Conservation (phyloP, 441 rosid genomes). For the Populus hybrid region DNA sequence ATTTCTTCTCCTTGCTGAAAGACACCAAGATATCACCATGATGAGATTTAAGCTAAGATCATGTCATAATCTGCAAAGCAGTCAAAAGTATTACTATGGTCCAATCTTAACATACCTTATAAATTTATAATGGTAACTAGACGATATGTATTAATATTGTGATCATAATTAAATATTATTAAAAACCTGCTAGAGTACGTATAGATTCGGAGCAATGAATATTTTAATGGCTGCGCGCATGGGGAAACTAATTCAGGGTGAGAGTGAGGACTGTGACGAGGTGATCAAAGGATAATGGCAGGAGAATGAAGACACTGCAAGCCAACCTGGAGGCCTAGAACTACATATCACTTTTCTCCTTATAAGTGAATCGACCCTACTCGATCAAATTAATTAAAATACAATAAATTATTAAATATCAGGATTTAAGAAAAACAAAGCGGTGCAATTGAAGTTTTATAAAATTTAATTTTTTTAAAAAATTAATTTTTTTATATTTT, state of each 20-base stretch:
- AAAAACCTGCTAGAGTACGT: background rate
- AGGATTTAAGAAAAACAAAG: too few species aligned
- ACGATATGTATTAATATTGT: background rate
- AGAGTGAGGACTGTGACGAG: constrained; percentile 54
- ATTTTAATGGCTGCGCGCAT: background rate
- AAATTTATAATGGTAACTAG: background rate
- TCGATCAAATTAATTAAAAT: too few species aligned
- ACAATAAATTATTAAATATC: too few species aligned
- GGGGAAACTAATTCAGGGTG: constrained; percentile 27
- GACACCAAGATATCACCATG: background rate
- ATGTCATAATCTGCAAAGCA: background rate
- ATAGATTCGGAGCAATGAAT: background rate
- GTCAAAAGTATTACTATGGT: background rate
- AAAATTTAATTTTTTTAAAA: too few species aligned
- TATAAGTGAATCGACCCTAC: too few species aligned
- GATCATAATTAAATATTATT: background rate
- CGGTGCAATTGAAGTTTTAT: too few species aligned
- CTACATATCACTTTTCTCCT: too few species aligned
- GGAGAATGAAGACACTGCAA: constrained; percentile 30
- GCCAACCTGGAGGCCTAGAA: constrained; percentile 29
- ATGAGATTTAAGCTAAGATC: background rate
- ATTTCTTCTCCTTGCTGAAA: background rate
- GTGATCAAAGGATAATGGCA: constrained; percentile 55
- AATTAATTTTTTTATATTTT: too few species aligned
- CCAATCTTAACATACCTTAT: background rate